Conservation (phyloP, 2,329 filamentous ascomycete genomes). For the Verticillium zaregamsianum region DNA sequence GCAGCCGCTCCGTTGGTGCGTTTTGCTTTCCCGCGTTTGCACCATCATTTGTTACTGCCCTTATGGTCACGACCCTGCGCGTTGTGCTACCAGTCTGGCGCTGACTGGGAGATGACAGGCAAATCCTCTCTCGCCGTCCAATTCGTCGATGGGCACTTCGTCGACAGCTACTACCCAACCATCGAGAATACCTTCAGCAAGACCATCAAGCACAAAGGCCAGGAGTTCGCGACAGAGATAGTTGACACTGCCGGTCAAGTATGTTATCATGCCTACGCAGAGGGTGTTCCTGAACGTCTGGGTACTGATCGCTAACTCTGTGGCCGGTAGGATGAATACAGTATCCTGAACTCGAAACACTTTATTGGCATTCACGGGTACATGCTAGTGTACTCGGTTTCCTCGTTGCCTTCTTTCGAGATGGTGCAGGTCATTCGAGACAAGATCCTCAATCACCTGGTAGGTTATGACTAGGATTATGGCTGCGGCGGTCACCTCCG, state of each 20-base stretch:
- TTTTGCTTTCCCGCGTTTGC: conserved; percentile 4
- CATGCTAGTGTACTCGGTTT: conserved; percentile 97
- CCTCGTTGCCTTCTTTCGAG: conserved; percentile 89
- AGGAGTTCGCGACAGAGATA: conserved; percentile 94
- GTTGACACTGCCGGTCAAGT: conserved; percentile 97
- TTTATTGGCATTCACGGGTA: conserved; percentile 99
- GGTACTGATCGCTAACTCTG: conserved; percentile 10
- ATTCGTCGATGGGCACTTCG: conserved; percentile 96
- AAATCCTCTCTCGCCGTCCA: conserved; percentile 97
- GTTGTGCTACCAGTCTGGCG: too few relatives aligned
- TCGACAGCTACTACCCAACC: conserved; percentile 98
- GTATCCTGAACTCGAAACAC: conserved; percentile 95
- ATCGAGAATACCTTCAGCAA: conserved; percentile 99
- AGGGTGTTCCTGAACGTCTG: neutral
- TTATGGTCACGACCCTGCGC: too few relatives aligned
- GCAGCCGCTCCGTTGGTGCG: conserved; percentile 78
- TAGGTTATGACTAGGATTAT: conserved; percentile 37
- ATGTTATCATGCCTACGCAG: conserved; percentile 22
- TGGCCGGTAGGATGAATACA: conserved; percentile 82
- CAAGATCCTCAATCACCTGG: conserved; percentile 94
- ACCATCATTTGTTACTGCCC: neutral
- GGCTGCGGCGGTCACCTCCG: neutral
- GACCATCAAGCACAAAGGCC: conserved; percentile 85
- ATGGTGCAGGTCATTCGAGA: conserved; percentile 96
- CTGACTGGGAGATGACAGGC: conserved; percentile 47